These are phyloP conservation scores for Diaporthe australafricana DNA, from an alignment of 2,329 filamentous ascomycete genomes.

Conservation along the genomic window DNA sequence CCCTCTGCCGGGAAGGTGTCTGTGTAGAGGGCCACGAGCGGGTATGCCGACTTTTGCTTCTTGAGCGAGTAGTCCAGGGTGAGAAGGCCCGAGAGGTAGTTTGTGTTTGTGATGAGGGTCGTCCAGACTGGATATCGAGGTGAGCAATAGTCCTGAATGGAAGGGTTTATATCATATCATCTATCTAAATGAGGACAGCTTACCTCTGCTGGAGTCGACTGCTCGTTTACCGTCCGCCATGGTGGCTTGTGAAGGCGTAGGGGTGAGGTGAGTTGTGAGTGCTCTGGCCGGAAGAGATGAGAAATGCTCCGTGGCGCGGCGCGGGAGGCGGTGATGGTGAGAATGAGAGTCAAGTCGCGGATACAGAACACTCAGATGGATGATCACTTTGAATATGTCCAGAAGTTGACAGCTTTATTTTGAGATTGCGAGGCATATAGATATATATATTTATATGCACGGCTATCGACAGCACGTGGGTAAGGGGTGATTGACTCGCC, in stretches of 20 bases:
- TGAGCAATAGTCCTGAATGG: neutral
- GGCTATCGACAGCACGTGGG: neutral
- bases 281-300: neutral
- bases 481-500: slow-evolving; percentile 27
- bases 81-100: slow-evolving; percentile 84
- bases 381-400: neutral
- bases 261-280: slow-evolving; percentile 2
- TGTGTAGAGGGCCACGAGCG: slow-evolving; percentile 86
- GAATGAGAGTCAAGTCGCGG: neutral
- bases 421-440: neutral
- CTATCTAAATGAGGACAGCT: slow-evolving; percentile 75
- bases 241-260: neutral
- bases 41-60: slow-evolving; percentile 74
- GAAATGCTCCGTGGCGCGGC: neutral
- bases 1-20: slow-evolving; percentile 78
- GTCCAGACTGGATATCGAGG: slow-evolving; percentile 76
- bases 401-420: neutral
- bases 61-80: slow-evolving; percentile 84
- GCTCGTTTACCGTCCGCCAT: slow-evolving; percentile 49
- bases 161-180: slow-evolving; percentile 81
- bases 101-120: slow-evolving; percentile 85
- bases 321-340: neutral
- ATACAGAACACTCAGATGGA: neutral
- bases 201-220: slow-evolving; percentile 47
- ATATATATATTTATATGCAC: slow-evolving; percentile 20